These are phyloP conservation scores for Ciborinia camelliae DNA, from an alignment of 2,329 filamentous ascomycete genomes.

Conservation along the genomic window DNA sequence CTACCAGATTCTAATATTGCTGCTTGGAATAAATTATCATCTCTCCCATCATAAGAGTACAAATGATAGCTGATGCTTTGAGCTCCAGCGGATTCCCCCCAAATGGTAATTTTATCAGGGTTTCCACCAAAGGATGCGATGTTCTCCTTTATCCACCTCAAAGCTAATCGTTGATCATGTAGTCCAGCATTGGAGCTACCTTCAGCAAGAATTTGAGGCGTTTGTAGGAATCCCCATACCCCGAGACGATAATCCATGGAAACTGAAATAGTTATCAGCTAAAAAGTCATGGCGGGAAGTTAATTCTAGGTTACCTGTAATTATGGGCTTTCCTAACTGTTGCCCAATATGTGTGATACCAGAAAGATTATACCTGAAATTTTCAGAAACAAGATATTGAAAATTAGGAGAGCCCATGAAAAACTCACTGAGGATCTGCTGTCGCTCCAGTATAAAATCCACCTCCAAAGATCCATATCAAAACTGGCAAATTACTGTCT, in stretches of 20 bases:
- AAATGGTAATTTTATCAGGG: conserved; percentile 41
- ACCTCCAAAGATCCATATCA: conserved; percentile 58
- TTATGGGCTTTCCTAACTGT: conserved; percentile 50
- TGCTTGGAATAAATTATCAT: conserved; percentile 52
- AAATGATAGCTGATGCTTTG: conserved; percentile 55
- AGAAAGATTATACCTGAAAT: conserved; percentile 55
- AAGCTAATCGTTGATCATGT: conserved; percentile 55
- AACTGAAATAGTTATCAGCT: conserved; percentile 35
- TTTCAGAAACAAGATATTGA: background rate
- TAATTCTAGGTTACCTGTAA: conserved; percentile 40
- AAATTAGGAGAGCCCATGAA: background rate
- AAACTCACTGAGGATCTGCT: conserved; percentile 45
- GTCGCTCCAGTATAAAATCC: conserved; percentile 50
- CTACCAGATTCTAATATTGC: conserved; percentile 54
- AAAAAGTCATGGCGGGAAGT: background rate
- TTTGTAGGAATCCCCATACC: conserved; percentile 64
- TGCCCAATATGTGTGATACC: conserved; percentile 55
- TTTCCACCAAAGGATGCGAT: conserved; percentile 47
- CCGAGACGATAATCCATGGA: conserved; percentile 62
- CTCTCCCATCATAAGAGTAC: conserved; percentile 51
- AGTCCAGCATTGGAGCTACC: conserved; percentile 64
- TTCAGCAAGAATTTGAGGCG: conserved; percentile 48
- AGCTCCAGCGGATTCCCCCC: conserved; percentile 47
- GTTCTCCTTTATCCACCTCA: conserved; percentile 57
- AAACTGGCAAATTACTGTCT: conserved; percentile 41